These are phyloP conservation scores for Sclerotinia spermophila DNA, from an alignment of 2,329 filamentous ascomycete genomes.

Conservation along the genomic window DNA sequence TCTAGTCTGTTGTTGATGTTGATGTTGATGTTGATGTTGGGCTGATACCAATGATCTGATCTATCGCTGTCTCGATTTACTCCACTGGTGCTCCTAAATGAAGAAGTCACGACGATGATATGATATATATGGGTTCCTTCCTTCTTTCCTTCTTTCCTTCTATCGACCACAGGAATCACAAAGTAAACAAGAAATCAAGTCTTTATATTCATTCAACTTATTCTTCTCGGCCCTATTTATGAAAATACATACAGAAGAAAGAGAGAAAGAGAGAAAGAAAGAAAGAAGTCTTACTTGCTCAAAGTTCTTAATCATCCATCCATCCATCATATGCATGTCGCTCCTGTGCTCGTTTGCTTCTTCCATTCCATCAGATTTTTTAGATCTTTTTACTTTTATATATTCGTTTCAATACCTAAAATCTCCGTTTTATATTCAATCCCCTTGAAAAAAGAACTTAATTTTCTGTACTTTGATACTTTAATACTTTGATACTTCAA, in stretches of 20 bases:
- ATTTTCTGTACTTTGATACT: neutral
- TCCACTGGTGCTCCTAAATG: neutral
- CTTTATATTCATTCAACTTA: neutral
- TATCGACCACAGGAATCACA: neutral
- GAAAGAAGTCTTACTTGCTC: constrained; percentile 12
- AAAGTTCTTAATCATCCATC: neutral
- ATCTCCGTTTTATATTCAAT: neutral
- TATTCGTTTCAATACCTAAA: neutral
- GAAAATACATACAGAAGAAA: constrained; percentile 9
- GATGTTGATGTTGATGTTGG: neutral
- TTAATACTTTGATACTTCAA: neutral
- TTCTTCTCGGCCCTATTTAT: constrained; percentile 1
- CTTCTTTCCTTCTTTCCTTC: constrained; percentile 7
- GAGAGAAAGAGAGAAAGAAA: no score
- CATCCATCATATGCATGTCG: neutral
- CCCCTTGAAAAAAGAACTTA: neutral
- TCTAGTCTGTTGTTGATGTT: neutral
- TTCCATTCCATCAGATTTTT: neutral
- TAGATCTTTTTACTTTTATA: neutral
- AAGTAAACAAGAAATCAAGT: neutral
- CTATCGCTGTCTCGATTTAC: neutral
- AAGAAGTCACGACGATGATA: constrained; percentile 6
- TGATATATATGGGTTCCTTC: no score
- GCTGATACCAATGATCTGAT: no score
- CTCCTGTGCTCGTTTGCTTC: neutral